Percentiles rank a stretch among this genome's conserved stretches.
Evolutionary conservation across 495 filamentous ascomycete species (phyloP).

Genomic region (Talaromyces borbonicus): DNA sequence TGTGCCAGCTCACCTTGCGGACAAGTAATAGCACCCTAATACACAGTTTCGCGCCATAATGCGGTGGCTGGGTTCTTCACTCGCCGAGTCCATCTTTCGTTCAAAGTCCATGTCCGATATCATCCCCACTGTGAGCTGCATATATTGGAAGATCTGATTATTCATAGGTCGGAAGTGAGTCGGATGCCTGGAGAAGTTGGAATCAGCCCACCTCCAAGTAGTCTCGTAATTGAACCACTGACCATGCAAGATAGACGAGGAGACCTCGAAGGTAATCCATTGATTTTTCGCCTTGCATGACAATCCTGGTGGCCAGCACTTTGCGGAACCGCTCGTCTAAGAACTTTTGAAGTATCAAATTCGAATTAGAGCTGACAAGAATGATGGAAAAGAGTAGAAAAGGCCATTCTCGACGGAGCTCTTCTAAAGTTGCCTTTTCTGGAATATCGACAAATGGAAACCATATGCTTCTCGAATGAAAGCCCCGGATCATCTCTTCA

Average conservation of each 20-base stretch:
- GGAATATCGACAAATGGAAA: constrained; percentile 4
- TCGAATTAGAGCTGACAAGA: not conserved
- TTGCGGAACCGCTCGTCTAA: constrained; percentile 6
- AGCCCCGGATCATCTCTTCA: not conserved
- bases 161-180: constrained; percentile 1
- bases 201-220: no score
- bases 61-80: not conserved
- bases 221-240: no score
- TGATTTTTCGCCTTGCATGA: constrained; percentile 24
- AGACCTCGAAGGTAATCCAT: constrained; percentile 33
- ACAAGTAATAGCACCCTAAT: not conserved
- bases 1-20: not conserved
- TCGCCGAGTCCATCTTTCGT: not conserved
- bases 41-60: not conserved
- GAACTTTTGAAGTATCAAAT: not conserved
- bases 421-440: not conserved
- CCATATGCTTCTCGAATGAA: not conserved
- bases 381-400: constrained; percentile 3
- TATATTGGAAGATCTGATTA: constrained; percentile 4
- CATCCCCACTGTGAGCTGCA: constrained; percentile 4
- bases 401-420: not conserved
- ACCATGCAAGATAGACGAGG: constrained; percentile 32
- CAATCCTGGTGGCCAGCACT: constrained; percentile 8
- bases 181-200: constrained; percentile 1
- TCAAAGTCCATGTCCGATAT: constrained; percentile 2